Base-by-base conservation (phyloP, 805 yeast genomes). In the Candida sithepensis region DNA sequence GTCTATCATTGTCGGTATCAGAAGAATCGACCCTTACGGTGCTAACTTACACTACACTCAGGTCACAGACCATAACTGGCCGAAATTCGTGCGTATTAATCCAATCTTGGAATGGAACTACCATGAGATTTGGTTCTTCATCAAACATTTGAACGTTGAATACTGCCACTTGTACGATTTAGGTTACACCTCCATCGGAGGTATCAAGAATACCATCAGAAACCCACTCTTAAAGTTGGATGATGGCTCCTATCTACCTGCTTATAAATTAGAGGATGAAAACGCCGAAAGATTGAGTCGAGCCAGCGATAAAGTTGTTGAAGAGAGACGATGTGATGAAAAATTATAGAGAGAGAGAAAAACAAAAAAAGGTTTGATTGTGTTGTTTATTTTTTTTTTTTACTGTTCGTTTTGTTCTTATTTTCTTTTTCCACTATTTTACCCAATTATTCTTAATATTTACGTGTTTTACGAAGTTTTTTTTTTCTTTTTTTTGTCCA, bases 151-250 rank as follows among this genome's bases (percentile, higher is more conserved):
- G 19, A 61, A 74, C n/a, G 74, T 84, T 38, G 74, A 75, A 2
- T 90, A 92, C 63, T 92, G 98, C 63, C 57, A 61, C 2, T 68
- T 94, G 47, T 94, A 94, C 59, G 95, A 86, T 55, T 47, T 56
- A 33, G 99, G 99, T 0, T 94, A 85, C 60, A 91, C 99, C 1
- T 88, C 96, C 1, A 66, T 94, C 18, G 99, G 99, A 2, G 94
- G 96, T 0, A 69, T 81, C 1, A 68, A 77, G 46, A 77, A 81
- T 39, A 92, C 99, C 0, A 57, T 75, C 2, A 81, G 78, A 30
- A 94, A 94, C 62, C 96, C 96, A 12, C 72, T 69, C 46, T 63
- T 86, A 43, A 57, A 56, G 23, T 41, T 46, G 3, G 43, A 42
- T 2, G 46, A 30, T 9, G 32, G 36, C 28, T 42, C 43, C 26